These are phyloP conservation scores for Podaxis sp. DNA, from an alignment of 768 basidiomycete species.

Conservation along the genomic window DNA sequence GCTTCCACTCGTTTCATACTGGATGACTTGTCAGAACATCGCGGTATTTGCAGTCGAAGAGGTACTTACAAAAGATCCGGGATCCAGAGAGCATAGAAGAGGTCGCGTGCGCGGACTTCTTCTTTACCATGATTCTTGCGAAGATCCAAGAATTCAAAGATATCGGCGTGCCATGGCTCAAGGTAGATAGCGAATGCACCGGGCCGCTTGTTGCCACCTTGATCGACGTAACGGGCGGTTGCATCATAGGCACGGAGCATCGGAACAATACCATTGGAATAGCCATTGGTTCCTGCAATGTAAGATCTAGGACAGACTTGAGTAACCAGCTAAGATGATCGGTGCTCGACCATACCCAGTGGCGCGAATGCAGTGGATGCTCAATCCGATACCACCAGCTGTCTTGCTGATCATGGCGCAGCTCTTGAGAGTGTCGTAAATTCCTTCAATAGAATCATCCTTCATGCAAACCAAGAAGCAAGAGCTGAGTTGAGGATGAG, in stretches of 20 bases:
- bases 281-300: constrained; percentile 98
- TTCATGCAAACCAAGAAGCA: constrained; percentile 99
- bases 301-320: constrained; percentile 63
- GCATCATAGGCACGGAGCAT: constrained; percentile 99
- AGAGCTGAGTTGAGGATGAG: constrained; percentile 90
- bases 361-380: constrained; percentile 94
- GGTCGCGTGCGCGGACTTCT: constrained; percentile 91
- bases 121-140: constrained; percentile 99
- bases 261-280: constrained; percentile 98
- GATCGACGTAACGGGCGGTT: constrained; percentile 97
- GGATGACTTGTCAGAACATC: neutral
- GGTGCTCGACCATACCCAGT: constrained; percentile 58
- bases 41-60: neutral
- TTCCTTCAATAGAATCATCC: constrained; percentile 98
- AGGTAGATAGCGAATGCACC: constrained; percentile 98
- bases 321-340: constrained; percentile 4
- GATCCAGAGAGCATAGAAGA: constrained; percentile 99
- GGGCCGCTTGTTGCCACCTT: constrained; percentile 98
- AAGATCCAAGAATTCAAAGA: constrained; percentile 97
- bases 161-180: constrained; percentile 97
- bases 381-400: constrained; percentile 95
- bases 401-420: constrained; percentile 99
- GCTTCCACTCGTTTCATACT: constrained; percentile 97
- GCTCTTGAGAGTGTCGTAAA: constrained; percentile 97
- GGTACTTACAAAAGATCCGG: constrained; percentile 85